Base-by-base conservation (phyloP, 2,329 filamentous ascomycete genomes). In the Nakataea oryzae region DNA sequence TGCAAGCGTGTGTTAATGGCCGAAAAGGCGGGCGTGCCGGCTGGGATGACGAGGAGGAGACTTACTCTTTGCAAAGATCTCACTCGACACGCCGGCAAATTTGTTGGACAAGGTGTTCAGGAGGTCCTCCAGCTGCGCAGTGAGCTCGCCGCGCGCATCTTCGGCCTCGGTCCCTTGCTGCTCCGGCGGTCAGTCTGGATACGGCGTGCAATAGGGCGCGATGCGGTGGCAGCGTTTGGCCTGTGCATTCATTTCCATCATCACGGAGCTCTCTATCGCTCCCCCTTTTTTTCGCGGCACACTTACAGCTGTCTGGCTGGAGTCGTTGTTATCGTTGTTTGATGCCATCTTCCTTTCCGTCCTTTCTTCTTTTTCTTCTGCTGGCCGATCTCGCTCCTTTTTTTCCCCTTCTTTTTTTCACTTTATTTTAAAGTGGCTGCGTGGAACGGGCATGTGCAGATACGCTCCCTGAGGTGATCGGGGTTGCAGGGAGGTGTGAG, bases 21-120 rank as follows among this genome's bases (percentile, higher is more conserved):
- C 6, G 41, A 14, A 41, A 41, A 41, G 14, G 41, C 41, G 27
- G 17, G 58, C 27, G 47, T 7, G 27, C 54, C 17, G 12, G 17
- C 12, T 30, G 8, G 12, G 24, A 7, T 13, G 26, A 6, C 12
- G 30, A 21, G 57, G 9, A 26, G 13, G 2, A n/a, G 0, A 78
- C 87, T 72, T 74, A 96, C 92, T 90, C 76, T 96, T 96, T 50
- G 88, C 84, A 69, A 96, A 91, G 63, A 97, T 88, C 75, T 96
- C 93, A 64, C 86, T 88, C 11, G 91, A 96, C 6, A 96, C 86
- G 14, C 84, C 85, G 26, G 89, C 87, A 73, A 96, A 96, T 73
- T 96, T 96, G 73, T 85, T 88, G 60, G 90, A 90, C 0, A 97
- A 78, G 57, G 91, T 88, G 71, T 93, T 91, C 4, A 97, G 79